A percentile compares a stretch with the other conserved stretches of the same genome.
These are phyloP conservation scores for Lactarius hatsudake DNA, from an alignment of 768 basidiomycete genomes.

Conservation along the genomic window DNA sequence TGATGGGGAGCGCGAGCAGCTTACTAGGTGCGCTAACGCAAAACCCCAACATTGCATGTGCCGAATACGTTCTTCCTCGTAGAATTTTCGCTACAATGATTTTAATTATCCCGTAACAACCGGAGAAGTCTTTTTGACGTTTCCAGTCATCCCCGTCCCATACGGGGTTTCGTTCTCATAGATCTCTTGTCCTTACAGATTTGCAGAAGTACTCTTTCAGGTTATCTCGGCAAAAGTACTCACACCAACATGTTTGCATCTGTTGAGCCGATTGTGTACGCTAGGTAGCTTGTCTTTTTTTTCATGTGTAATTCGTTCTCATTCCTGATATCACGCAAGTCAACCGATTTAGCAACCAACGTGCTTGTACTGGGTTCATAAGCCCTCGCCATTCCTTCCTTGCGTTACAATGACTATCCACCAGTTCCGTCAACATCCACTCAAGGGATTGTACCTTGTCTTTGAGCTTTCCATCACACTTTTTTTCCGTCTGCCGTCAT, in stretches of 20 bases:
- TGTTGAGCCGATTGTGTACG: neutral
- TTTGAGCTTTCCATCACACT: slow-evolving; percentile 14
- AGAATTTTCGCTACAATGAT: neutral
- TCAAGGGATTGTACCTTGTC: slow-evolving; percentile 18
- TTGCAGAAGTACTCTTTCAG: neutral
- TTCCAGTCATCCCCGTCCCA: neutral
- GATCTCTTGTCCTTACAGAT: neutral
- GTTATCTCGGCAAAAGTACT: neutral
- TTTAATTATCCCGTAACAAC: neutral
- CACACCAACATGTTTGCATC: neutral
- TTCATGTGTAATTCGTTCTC: neutral
- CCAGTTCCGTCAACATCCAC: slow-evolving; percentile 18
- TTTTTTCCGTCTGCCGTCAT: slow-evolving; percentile 19
- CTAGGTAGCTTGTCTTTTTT: no score
- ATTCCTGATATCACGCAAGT: neutral
- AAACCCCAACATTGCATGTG: slow-evolving; percentile 1
- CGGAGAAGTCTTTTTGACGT: neutral
- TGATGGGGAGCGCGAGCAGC: neutral
- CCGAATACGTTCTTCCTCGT: neutral
- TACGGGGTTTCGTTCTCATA: neutral
- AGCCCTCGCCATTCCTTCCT: neutral
- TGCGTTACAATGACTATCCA: slow-evolving; percentile 11
- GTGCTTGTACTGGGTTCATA: neutral
- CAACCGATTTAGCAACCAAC: neutral
- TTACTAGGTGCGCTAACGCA: neutral